Evolutionary conservation across 768 basidiomycete species (phyloP), one percentile per base, ranked within the genome.

Genomic region (Hortiboletus campestris): DNA sequence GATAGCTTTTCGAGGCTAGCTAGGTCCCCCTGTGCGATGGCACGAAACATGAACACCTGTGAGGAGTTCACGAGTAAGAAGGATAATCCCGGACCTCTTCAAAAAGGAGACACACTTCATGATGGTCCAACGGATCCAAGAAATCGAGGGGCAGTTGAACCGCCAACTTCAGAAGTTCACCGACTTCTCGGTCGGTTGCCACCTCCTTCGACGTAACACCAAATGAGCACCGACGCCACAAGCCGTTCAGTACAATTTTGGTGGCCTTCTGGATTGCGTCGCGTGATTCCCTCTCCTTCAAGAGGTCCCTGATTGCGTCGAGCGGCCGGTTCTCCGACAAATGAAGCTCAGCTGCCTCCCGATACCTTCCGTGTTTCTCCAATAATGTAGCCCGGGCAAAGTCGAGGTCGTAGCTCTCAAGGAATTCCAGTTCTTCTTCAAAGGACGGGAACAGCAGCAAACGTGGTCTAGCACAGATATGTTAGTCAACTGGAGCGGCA

Each of bases 341-440:
- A 59, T 82, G 77, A 17, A 84, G 61, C 19, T 80, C 73, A 1
- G 83, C 84, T 0, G 85, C 85, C 32, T 85, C 81, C 2, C 59
- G 50, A 45, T 68, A 74, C 56, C 74, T 72, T 14, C 75, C 77
- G 11, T 77, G 71, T 4, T 69, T 67, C 25, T 25, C 25, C 25
- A 25, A 25, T 25, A 25, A 5, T 25, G 25, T 25, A 25, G 25
- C 25, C 25, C 25, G 25, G 25, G 25, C 5, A 25, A 25, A 25
- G 5, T 25, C 25, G 5, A 25, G 25, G 25, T 25, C 5, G 25
- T 25, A 5, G 25, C 25, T 25, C 25, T 25, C 25, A 25, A 25
- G 25, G 5, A 25, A 25, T 5, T 25, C 5, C 25, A 25, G 25
- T 25, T 25, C 25, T 25, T 25, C 25, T 25, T 25, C 25, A 25